phyloP scores from a whole-genome alignment of 805 yeast genomes.

The Myxozyma geophila region DNA sequence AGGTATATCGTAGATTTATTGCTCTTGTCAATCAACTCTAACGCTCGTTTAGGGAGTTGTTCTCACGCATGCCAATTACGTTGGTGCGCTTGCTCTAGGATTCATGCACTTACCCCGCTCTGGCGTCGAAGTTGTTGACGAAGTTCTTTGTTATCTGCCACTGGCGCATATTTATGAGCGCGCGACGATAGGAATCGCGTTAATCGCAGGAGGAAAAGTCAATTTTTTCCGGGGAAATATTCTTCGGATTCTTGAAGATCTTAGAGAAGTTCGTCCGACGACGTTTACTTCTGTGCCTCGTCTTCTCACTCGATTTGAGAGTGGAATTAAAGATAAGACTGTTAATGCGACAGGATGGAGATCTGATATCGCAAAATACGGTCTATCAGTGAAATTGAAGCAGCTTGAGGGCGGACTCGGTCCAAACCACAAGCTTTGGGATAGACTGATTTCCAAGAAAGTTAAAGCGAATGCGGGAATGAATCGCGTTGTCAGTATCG shows the following conservation, averaged over 20 bases:
- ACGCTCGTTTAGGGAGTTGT: constrained; percentile 55
- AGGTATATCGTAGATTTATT: constrained; percentile 39
- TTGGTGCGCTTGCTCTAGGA: constrained; percentile 53
- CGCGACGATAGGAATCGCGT: constrained; percentile 50
- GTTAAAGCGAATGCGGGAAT: constrained; percentile 56
- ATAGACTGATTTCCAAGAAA: constrained; percentile 50
- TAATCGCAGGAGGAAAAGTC: constrained; percentile 55
- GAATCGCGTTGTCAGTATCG: constrained; percentile 48
- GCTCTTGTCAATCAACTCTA: not conserved
- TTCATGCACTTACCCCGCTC: constrained; percentile 31
- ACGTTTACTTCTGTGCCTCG: constrained; percentile 65
- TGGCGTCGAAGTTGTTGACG: constrained; percentile 43
- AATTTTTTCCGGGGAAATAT: constrained; percentile 62
- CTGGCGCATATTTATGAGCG: constrained; percentile 65
- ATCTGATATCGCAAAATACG: constrained; percentile 50
- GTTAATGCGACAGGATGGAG: constrained; percentile 53
- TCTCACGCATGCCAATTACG: constrained; percentile 56
- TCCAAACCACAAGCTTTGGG: constrained; percentile 48
- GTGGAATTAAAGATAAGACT: constrained; percentile 58
- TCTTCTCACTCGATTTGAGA: constrained; percentile 63
- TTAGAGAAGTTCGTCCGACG: constrained; percentile 59
- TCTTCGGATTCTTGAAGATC: constrained; percentile 60
- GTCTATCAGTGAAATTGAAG: constrained; percentile 50
- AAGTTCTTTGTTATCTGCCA: constrained; percentile 53
- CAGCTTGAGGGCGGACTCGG: constrained; percentile 46